Evolutionary conservation across 106 monocot species (phyloP), one percentile per base, ranked within the genome.

Genomic region (Phalaenopsis equestris): DNA sequence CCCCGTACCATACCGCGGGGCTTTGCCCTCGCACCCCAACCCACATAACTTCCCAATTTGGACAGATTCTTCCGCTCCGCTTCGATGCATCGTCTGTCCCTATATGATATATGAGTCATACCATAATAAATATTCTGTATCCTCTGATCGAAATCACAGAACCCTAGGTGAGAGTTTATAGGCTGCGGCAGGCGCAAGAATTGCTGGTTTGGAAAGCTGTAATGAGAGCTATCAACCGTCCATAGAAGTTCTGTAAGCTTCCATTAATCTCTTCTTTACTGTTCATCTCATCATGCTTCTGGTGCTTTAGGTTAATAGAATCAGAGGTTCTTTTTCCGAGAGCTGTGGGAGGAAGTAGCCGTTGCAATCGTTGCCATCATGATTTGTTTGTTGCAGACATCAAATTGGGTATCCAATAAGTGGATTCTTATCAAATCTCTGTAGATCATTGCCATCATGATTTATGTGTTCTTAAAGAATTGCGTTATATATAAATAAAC

Each of bases 191-290:
- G 55, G 55, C 43, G 78, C 14, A 81, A 56, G 12, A 83, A 76
- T 23, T n/a, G 64, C 64, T 65, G 64, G 64, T 24, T 65, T 24
- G 9, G 23, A n/a, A 24, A 23, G 64, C 42, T 70, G 72, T 46
- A 79, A 11, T 79, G 84, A 57, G 84, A 18, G 43, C n/a, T 39
- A 16, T 79, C 79, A 49, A 56, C 73, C 75, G 73, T 61, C 64
- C 64, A 6, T 36, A 39, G 61, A 79, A 56, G 58, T 5, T 83
- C 64, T 65, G 64, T 6, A 23, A 65, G 23, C 8, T 6, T 19
- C 64, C 12, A 12, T 23, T 24, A 23, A 7, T 65, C 8, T 65
- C 64, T 65, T 65, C 64, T 19, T 75, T 46, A 39, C 55, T 75
- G 52, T 76, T 83, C 21, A 42, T 52, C 64, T 65, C 64, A 65